Conservation (phyloP, 345 rosid genomes). For the Nasturtium officinale region DNA sequence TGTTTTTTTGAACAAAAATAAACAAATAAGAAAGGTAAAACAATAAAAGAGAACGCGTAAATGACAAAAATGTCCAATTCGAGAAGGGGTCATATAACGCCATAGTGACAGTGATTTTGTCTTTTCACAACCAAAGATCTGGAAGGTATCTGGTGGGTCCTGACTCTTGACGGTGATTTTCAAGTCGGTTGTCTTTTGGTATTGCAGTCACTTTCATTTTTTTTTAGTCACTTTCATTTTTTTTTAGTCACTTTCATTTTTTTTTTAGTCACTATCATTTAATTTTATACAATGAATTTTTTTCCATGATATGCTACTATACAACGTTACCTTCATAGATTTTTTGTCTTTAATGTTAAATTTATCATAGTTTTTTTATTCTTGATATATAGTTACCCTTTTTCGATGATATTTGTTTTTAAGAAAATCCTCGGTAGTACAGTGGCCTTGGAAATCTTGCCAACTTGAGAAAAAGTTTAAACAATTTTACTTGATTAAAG, state of each 20-base stretch:
- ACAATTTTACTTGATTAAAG: background rate
- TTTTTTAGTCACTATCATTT: constrained; percentile 21
- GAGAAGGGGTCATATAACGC: too few relatives aligned
- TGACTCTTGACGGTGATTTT: constrained; percentile 24
- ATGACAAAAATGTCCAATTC: too few relatives aligned
- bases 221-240: constrained; percentile 19
- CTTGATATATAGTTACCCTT: background rate
- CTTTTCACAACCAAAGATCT: too few relatives aligned
- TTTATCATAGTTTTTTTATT: background rate
- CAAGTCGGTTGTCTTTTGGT: constrained; percentile 23
- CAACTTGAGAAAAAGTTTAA: too few relatives aligned
- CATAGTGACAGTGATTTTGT: too few relatives aligned
- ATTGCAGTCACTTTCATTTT: constrained; percentile 26
- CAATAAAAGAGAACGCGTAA: background rate
- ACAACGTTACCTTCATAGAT: background rate
- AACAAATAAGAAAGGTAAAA: too few relatives aligned
- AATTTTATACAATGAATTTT: too few relatives aligned
- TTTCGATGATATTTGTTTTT: background rate
- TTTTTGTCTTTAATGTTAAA: too few relatives aligned
- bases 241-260: constrained; percentile 19
- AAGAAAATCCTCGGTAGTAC: background rate
- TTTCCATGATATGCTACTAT: background rate
- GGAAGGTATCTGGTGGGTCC: constrained; percentile 36
- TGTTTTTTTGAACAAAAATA: background rate
- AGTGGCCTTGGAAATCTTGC: background rate